Conservation (phyloP, 2,329 filamentous ascomycete species). For the Ophiocordyceps camponoti-rufipedis region DNA sequence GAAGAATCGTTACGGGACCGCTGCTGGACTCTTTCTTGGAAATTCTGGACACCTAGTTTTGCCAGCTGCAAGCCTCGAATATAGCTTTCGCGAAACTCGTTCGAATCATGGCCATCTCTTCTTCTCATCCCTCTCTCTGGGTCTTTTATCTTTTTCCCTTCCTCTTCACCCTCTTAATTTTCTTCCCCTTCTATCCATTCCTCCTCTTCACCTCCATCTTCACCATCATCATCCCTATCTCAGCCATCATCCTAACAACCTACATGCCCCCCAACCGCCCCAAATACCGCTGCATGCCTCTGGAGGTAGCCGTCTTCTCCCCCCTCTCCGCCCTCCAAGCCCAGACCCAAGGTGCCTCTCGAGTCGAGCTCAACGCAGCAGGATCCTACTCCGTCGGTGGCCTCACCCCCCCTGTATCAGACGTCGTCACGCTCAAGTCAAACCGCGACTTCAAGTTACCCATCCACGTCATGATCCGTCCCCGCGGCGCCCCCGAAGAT, state of each 20-base stretch:
- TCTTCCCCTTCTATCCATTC: not conserved
- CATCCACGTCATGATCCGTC: slow-evolving; percentile 37
- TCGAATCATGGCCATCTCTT: too few relatives aligned
- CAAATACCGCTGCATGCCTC: slow-evolving; percentile 7
- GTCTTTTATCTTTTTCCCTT: not conserved
- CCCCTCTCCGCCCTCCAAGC: slow-evolving; percentile 19
- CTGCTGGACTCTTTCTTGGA: too few relatives aligned
- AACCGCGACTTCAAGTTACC: slow-evolving; percentile 13
- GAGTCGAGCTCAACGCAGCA: slow-evolving; percentile 34
- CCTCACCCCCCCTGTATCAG: slow-evolving; percentile 26
- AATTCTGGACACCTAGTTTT: too few relatives aligned
- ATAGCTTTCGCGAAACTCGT: too few relatives aligned
- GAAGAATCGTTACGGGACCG: too few relatives aligned
- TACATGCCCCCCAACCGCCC: not conserved
- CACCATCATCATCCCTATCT: not conserved
- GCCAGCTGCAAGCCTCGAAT: too few relatives aligned
- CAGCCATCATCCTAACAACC: not conserved
- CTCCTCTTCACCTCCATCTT: not conserved
- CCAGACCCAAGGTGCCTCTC: slow-evolving; percentile 22
- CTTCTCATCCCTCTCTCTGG: too few relatives aligned
- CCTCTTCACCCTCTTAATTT: not conserved
- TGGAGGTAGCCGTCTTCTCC: slow-evolving; percentile 38
- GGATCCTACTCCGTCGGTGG: slow-evolving; percentile 32
- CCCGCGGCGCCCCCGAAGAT: slow-evolving; percentile 12
- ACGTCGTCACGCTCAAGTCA: slow-evolving; percentile 15